phyloP scores from a whole-genome alignment of 164 flowering plant genomes.

The Santalum album region DNA sequence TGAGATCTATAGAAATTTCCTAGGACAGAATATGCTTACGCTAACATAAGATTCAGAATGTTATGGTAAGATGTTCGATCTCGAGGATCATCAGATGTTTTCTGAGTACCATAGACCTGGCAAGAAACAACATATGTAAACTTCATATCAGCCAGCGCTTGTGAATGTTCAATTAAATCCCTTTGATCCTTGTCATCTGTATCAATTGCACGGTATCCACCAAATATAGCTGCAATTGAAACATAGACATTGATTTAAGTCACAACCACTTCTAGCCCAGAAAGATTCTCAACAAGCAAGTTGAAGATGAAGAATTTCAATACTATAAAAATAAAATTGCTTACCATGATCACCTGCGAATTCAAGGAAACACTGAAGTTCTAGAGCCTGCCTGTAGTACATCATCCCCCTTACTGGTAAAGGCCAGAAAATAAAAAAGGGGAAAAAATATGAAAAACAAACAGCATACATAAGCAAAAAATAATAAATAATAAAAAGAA shows the following conservation, averaged over 20 bases:
- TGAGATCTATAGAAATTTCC: not conserved
- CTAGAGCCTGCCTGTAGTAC: slow-evolving; percentile 84
- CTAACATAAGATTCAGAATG: slow-evolving; percentile 83
- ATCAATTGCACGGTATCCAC: slow-evolving; percentile 37
- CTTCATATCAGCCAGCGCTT: slow-evolving; percentile 85
- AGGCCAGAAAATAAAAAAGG: slow-evolving; percentile 1
- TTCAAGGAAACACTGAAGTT: slow-evolving; percentile 82
- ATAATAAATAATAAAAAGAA: not conserved
- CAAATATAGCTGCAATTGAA: slow-evolving; percentile 41
- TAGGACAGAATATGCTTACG: slow-evolving; percentile 31
- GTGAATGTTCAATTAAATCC: slow-evolving; percentile 29
- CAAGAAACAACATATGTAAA: slow-evolving; percentile 99
- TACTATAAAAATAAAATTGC: too few species aligned
- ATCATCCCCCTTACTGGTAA: slow-evolving; percentile 96
- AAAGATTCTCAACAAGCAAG: too few species aligned
- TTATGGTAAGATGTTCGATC: slow-evolving; percentile 68
- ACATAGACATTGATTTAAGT: too few species aligned
- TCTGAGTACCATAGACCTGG: slow-evolving; percentile 85
- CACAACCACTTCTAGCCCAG: too few species aligned
- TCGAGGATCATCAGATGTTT: slow-evolving; percentile 51
- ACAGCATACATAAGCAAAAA: slow-evolving; percentile 1
- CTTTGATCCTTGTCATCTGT: slow-evolving; percentile 20
- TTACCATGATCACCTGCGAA: slow-evolving; percentile 60
- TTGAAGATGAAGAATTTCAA: too few species aligned
- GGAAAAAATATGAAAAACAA: slow-evolving; percentile 2